A percentile compares a stretch with the other conserved stretches of the same genome.
These are phyloP conservation scores for Bolboschoenus planiculmis DNA, from an alignment of 176 grass and related monocot genomes.

Conservation along the genomic window DNA sequence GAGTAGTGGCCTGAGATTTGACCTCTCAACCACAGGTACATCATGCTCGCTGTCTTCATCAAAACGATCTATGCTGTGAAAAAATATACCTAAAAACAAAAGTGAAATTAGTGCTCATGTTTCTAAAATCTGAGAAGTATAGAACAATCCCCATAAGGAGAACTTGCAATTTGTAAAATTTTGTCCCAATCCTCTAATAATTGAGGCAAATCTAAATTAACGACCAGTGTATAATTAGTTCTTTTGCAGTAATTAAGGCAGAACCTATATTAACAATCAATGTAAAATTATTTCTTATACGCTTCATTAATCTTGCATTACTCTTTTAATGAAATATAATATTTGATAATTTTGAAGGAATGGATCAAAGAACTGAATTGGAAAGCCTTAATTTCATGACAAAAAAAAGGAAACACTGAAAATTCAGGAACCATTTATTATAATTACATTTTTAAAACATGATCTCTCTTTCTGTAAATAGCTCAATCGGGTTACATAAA, in stretches of 20 bases:
- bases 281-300: not conserved
- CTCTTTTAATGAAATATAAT: not conserved
- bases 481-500: not conserved
- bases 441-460: not conserved
- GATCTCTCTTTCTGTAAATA: not conserved
- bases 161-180: not conserved
- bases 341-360: not conserved
- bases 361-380: not conserved
- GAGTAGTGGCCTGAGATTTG: constrained; percentile 68
- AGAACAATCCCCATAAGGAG: not conserved
- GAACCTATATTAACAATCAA: not conserved
- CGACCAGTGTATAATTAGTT: not conserved
- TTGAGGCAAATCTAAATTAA: not conserved
- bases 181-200: not conserved
- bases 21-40: constrained; percentile 37
- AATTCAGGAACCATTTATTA: not conserved
- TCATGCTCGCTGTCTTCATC: constrained; percentile 47
- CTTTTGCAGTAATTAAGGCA: not conserved
- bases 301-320: not conserved
- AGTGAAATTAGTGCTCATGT: not conserved
- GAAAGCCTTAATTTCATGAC: not conserved
- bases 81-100: constrained; percentile 64
- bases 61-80: constrained; percentile 70
- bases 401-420: not conserved
- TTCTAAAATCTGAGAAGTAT: not conserved